Conservation (phyloP, 2,329 filamentous ascomycete genomes). For the Sordariomycetes sp. region DNA sequence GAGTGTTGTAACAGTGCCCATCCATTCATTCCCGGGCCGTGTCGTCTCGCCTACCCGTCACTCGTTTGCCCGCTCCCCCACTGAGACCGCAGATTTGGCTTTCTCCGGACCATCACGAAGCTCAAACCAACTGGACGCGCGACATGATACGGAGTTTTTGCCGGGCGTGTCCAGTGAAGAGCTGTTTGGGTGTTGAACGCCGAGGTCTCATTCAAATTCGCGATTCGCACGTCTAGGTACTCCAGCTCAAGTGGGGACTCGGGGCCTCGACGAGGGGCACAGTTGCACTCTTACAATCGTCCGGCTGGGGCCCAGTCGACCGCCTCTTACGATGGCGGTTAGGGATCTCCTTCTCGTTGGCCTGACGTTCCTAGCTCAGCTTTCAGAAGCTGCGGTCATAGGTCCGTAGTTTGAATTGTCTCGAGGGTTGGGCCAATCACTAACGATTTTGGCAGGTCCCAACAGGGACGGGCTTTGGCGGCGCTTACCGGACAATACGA, state of each 20-base stretch:
- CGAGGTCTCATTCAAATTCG: background rate
- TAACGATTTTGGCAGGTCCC: background rate
- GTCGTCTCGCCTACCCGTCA: background rate
- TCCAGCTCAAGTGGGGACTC: background rate
- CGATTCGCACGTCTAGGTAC: background rate
- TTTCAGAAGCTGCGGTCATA: background rate
- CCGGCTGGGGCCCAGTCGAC: background rate
- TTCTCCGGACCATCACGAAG: background rate
- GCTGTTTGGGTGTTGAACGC: background rate
- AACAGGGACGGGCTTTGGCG: background rate
- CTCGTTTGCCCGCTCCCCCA: background rate
- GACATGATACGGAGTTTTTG: background rate
- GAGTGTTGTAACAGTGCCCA: background rate
- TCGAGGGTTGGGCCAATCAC: background rate
- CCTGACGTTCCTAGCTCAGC: background rate
- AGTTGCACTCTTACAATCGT: background rate
- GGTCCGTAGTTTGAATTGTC: background rate
- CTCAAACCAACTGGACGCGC: background rate
- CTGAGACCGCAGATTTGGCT: background rate
- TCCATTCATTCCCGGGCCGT: background rate
- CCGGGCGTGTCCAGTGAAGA: background rate
- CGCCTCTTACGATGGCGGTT: background rate
- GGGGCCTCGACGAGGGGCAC: background rate
- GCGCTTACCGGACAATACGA: background rate
- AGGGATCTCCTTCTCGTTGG: background rate